A percentile compares a stretch with the other conserved stretches of the same genome.
Evolutionary conservation across 2,329 filamentous ascomycete genomes (phyloP).

Genomic region (Cladorrhinum sp.): DNA sequence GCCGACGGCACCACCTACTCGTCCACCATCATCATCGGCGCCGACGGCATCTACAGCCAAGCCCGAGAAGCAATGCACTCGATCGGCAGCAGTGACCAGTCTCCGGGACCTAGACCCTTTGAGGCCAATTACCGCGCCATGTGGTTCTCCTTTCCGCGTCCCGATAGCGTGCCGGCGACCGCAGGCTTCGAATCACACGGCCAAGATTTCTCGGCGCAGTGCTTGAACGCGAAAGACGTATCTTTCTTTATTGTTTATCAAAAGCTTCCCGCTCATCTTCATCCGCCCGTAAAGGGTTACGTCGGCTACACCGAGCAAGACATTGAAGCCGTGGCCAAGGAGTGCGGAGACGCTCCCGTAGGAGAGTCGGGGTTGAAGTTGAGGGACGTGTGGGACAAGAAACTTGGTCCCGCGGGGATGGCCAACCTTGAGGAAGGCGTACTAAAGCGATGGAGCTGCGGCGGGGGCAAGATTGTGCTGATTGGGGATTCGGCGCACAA

Average conservation of each 20-base stretch:
- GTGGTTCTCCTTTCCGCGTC: slow-evolving; percentile 4
- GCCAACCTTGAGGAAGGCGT: not conserved
- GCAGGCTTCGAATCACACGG: not conserved
- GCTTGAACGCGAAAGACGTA: not conserved
- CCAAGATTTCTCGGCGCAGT: not conserved
- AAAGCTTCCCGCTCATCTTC: not conserved
- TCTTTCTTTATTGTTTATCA: not conserved
- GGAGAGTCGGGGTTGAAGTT: not conserved
- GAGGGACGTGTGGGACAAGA: not conserved
- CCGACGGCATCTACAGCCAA: slow-evolving; percentile 11
- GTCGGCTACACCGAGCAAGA: not conserved
- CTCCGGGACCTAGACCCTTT: not conserved
- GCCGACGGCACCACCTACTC: slow-evolving; percentile 1
- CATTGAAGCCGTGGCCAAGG: not conserved
- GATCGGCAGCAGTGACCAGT: not conserved
- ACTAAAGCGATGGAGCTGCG: not conserved
- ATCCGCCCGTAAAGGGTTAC: not conserved
- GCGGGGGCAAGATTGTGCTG: slow-evolving; percentile 2
- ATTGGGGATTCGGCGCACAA: slow-evolving; percentile 12
- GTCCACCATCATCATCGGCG: slow-evolving; percentile 8
- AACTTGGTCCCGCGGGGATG: not conserved
- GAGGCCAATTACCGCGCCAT: slow-evolving; percentile 1
- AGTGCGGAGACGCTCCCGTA: not conserved
- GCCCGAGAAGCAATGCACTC: slow-evolving; percentile 6
- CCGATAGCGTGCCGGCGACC: not conserved